These are phyloP conservation scores for Phytophthora sp. DNA, from an alignment of 352 stramenopile genomes.

Conservation along the genomic window DNA sequence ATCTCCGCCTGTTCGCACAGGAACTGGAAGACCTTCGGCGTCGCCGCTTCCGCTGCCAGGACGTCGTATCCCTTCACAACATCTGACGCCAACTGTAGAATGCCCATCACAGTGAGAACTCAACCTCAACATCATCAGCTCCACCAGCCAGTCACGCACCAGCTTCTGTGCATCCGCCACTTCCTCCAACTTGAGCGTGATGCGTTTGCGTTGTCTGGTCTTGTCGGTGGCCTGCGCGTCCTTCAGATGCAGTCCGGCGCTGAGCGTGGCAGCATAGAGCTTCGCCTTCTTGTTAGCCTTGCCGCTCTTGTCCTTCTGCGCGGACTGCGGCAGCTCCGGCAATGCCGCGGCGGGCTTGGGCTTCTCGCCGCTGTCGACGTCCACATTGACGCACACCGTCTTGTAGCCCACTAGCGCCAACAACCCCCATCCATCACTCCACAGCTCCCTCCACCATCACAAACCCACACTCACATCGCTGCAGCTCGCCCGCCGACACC, in stretches of 20 bases:
- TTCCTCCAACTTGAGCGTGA: slow-evolving; percentile 83
- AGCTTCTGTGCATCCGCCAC: slow-evolving; percentile 65
- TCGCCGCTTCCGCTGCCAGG: slow-evolving; percentile 70
- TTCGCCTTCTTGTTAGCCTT: slow-evolving; percentile 74
- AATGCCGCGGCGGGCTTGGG: slow-evolving; percentile 51
- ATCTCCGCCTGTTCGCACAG: slow-evolving; percentile 81
- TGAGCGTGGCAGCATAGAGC: slow-evolving; percentile 50
- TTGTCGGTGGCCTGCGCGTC: slow-evolving; percentile 8
- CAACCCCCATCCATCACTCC: not conserved
- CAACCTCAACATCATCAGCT: not conserved
- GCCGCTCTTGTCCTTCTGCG: slow-evolving; percentile 35
- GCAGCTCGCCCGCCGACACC: slow-evolving; percentile 62
- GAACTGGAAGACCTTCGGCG: slow-evolving; percentile 82
- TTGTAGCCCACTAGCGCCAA: slow-evolving; percentile 66
- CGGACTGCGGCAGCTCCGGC: slow-evolving; percentile 36
- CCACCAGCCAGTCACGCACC: slow-evolving; percentile 33
- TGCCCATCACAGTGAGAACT: not conserved
- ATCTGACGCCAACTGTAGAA: slow-evolving; percentile 51
- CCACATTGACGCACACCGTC: slow-evolving; percentile 64
- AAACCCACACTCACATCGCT: slow-evolving; percentile 60
- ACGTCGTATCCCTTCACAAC: slow-evolving; percentile 78
- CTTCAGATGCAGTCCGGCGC: slow-evolving; percentile 54
- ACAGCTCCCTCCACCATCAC: not conserved
- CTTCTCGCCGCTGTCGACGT: slow-evolving; percentile 57
- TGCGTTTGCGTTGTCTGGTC: slow-evolving; percentile 67